Evolutionary conservation across 257 asterid genomes (phyloP).

Genomic region (Jaltomata sinuosa): DNA sequence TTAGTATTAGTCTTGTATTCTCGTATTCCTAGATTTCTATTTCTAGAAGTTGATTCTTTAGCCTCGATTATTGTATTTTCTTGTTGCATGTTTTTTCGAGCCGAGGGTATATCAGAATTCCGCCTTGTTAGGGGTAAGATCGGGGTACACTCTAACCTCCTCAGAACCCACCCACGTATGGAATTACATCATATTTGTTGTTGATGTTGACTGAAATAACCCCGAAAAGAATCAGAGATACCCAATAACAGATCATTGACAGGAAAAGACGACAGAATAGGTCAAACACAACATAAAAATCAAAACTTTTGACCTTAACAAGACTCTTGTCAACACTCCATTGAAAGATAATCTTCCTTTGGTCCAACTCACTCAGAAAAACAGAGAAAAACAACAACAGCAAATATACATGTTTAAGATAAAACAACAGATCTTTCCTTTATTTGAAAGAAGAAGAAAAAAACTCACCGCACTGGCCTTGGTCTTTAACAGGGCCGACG

Average conservation of each 20-base stretch:
- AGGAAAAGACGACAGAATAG: background rate
- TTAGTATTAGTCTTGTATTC: no score
- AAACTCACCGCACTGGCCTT: slow-evolving; percentile 83
- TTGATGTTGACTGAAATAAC: no score
- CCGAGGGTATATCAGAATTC: no score
- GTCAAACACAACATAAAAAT: background rate
- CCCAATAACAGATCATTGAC: background rate
- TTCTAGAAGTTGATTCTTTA: no score
- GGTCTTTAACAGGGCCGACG: slow-evolving; percentile 76
- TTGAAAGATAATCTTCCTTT: background rate
- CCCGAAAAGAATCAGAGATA: background rate
- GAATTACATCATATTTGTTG: background rate
- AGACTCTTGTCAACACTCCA: background rate
- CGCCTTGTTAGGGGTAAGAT: no score
- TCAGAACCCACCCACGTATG: no score
- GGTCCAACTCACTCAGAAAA: background rate
- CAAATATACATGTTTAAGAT: background rate
- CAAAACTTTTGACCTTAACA: background rate
- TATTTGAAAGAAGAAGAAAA: background rate
- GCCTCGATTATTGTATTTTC: no score
- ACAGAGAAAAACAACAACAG: background rate
- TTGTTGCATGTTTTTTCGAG: no score
- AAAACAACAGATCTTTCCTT: background rate
- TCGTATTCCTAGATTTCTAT: no score
- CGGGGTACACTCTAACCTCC: no score